Percentiles rank a stretch among this genome's conserved stretches.
These are phyloP conservation scores for Dothideomycetes sp. DNA, from an alignment of 2,329 filamentous ascomycete genomes.

Conservation along the genomic window DNA sequence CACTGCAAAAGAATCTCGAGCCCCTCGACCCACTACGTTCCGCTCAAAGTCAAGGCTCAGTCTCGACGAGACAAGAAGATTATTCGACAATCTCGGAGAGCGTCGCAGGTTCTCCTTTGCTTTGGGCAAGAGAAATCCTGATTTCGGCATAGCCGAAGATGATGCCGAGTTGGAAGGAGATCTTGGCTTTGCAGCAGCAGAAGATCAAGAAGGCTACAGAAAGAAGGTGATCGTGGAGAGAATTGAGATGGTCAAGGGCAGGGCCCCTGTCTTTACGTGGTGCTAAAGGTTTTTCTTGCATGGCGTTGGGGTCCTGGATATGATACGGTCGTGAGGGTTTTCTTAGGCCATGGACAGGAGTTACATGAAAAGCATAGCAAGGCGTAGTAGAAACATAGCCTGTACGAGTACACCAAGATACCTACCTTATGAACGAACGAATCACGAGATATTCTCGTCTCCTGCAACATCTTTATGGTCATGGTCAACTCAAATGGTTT, in stretches of 20 bases:
- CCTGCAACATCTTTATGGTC: no score
- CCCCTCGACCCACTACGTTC: constrained; percentile 17
- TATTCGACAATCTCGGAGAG: constrained; percentile 22
- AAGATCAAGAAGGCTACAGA: constrained; percentile 83
- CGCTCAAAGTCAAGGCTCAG: constrained; percentile 31
- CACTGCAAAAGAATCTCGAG: constrained; percentile 14
- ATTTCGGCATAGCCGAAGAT: constrained; percentile 41
- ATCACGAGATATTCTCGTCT: no score
- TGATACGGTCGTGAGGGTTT: no score
- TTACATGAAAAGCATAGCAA: no score
- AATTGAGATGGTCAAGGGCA: constrained; percentile 88
- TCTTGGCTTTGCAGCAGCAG: constrained; percentile 85
- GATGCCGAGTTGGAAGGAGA: constrained; percentile 68
- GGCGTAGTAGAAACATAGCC: no score
- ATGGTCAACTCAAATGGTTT: no score
- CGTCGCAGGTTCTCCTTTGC: constrained; percentile 17
- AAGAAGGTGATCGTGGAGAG: constrained; percentile 95
- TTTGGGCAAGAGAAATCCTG: constrained; percentile 24
- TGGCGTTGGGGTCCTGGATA: no score
- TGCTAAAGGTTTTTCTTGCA: constrained; percentile 46
- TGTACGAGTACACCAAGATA: no score
- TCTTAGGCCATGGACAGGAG: no score
- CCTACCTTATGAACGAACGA: no score
- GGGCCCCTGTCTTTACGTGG: constrained; percentile 95
- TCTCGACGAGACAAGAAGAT: constrained; percentile 30